These are phyloP conservation scores for Quaeritorhiza haematococci DNA, from an alignment of 371 early-diverging fungal genomes.

Conservation along the genomic window DNA sequence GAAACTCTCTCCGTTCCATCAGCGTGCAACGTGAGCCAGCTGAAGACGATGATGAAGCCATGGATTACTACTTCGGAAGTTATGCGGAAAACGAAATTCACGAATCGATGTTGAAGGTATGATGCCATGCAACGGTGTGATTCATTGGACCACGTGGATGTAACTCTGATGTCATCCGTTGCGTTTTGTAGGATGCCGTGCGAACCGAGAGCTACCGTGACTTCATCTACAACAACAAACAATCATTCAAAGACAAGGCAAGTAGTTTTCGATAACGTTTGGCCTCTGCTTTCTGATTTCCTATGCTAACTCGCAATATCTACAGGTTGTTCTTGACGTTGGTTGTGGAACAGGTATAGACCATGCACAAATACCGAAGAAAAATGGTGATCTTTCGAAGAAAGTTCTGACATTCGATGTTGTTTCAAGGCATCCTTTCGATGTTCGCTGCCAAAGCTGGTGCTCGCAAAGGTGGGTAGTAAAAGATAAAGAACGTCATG, in stretches of 20 bases:
- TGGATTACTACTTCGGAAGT: conserved; percentile 93
- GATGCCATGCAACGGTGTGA: neutral
- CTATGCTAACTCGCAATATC: neutral
- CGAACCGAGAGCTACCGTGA: conserved; percentile 92
- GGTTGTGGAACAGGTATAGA: conserved; percentile 93
- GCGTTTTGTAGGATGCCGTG: conserved; percentile 79
- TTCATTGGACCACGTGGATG: neutral
- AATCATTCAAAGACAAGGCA: conserved; percentile 87
- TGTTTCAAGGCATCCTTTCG: conserved; percentile 60
- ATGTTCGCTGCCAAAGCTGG: conserved; percentile 98
- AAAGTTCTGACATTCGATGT: neutral
- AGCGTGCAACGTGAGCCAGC: too few relatives aligned
- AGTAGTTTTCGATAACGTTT: neutral
- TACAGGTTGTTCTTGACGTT: conserved; percentile 91
- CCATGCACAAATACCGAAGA: too few relatives aligned
- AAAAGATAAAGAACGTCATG: too few relatives aligned
- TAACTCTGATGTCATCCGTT: conserved; percentile 67
- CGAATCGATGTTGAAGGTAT: conserved; percentile 40
- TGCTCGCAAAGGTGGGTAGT: conserved; percentile 52
- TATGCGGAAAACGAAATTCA: conserved; percentile 90
- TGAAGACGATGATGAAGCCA: conserved; percentile 21
- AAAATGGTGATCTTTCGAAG: neutral
- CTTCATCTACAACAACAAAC: conserved; percentile 88
- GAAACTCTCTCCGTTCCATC: too few relatives aligned
- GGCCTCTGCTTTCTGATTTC: neutral